Conservation (phyloP, 1,284 basidiomycete genomes). For the Boletus sp. region DNA sequence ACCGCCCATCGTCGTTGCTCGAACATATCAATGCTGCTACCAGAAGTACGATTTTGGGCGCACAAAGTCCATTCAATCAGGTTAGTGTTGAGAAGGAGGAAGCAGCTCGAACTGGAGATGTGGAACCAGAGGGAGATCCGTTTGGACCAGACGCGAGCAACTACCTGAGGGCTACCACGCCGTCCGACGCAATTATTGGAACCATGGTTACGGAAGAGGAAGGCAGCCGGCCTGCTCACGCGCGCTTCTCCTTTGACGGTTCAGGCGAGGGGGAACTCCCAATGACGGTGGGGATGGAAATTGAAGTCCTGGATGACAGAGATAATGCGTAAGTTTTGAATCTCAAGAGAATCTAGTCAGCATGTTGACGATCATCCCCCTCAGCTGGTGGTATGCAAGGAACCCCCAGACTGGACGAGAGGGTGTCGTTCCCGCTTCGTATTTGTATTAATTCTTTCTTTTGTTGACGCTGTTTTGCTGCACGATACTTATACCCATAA, state of each 20-base stretch:
- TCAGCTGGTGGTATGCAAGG: constrained; percentile 89
- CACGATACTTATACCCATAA: constrained; percentile 34
- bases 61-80: constrained; percentile 45
- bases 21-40: constrained; percentile 88
- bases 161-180: constrained; percentile 73
- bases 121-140: constrained; percentile 36
- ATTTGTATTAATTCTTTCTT: constrained; percentile 56
- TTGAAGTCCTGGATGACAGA: constrained; percentile 74
- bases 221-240: constrained; percentile 66
- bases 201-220: constrained; percentile 58
- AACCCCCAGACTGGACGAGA: constrained; percentile 74
- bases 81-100: constrained; percentile 53
- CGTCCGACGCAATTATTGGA: constrained; percentile 66
- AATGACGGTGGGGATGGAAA: constrained; percentile 64
- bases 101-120: constrained; percentile 34
- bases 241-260: constrained; percentile 77
- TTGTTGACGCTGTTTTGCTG: constrained; percentile 30
- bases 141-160: constrained; percentile 72
- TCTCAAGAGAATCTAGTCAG: not conserved
- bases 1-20: constrained; percentile 75
- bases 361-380: constrained; percentile 6
- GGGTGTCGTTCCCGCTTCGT: constrained; percentile 86
- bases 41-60: constrained; percentile 69
- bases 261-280: constrained; percentile 72
- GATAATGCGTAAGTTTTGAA: constrained; percentile 66